Conservation (phyloP, 495 filamentous ascomycete genomes). For the Neurospora sp. region DNA sequence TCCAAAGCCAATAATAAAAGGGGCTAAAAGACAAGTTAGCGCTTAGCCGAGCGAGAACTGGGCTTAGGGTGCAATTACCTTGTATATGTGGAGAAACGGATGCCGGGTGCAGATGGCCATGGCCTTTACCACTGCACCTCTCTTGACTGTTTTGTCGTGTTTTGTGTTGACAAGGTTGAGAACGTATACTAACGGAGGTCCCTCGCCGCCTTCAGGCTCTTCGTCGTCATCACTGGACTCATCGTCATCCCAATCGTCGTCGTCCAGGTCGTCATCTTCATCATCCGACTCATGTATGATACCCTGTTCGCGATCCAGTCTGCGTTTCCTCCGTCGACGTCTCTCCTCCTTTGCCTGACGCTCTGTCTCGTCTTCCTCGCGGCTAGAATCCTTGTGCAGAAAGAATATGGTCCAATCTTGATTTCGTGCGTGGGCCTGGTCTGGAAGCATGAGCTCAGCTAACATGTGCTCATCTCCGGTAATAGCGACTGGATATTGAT, state of each 20-base stretch:
- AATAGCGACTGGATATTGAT: conserved; percentile 89
- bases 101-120: conserved; percentile 99
- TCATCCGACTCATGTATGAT: conserved; percentile 41
- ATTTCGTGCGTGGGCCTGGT: conserved; percentile 88
- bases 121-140: conserved; percentile 92
- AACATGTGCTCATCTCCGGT: conserved; percentile 97
- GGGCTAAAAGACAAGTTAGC: conserved; percentile 47
- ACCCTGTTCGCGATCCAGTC: conserved; percentile 41
- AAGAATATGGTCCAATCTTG: conserved; percentile 99
- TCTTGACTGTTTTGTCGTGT: conserved; percentile 80
- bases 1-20: conserved; percentile 89
- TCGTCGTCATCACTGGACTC: conserved; percentile 49
- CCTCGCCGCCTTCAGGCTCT: conserved; percentile 59
- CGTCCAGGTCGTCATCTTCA: conserved; percentile 35
- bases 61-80: conserved; percentile 43
- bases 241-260: conserved; percentile 24
- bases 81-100: conserved; percentile 98
- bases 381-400: conserved; percentile 82
- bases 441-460: conserved; percentile 95
- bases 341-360: conserved; percentile 42
- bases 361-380: conserved; percentile 63
- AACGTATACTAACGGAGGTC: conserved; percentile 94
- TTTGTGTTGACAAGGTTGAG: conserved; percentile 97
- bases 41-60: neutral
- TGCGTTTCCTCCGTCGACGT: conserved; percentile 31